Percentiles rank a stretch among this genome's conserved stretches.
Evolutionary conservation across 805 yeast species (phyloP).

Genomic region (Komagataella pastoris): DNA sequence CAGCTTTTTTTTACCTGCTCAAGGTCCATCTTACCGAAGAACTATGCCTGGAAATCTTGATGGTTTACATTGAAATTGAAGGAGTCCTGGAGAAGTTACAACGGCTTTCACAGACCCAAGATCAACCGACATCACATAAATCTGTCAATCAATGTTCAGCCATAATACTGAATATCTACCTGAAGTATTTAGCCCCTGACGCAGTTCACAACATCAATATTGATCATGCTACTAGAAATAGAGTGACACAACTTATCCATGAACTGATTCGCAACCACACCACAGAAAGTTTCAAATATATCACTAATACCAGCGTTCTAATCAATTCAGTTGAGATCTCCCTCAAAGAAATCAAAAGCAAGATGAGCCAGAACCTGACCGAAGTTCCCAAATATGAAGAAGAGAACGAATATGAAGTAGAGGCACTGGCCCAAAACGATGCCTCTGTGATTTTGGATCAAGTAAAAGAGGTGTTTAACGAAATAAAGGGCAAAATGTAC

Average conservation of each 20-base stretch:
- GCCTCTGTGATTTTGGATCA: slow-evolving; percentile 22
- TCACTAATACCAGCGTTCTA: background rate
- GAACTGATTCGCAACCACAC: background rate
- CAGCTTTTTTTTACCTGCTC: slow-evolving; percentile 62
- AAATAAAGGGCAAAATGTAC: slow-evolving; percentile 34
- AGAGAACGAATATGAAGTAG: background rate
- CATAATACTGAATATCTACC: slow-evolving; percentile 48
- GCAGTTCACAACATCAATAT: slow-evolving; percentile 65
- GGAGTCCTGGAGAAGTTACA: background rate
- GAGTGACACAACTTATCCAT: slow-evolving; percentile 13
- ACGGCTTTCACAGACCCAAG: slow-evolving; percentile 6
- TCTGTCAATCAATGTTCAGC: slow-evolving; percentile 45
- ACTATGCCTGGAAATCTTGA: slow-evolving; percentile 65
- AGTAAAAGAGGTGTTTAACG: slow-evolving; percentile 29
- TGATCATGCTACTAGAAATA: slow-evolving; percentile 34
- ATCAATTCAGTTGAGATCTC: background rate
- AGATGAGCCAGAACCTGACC: background rate
- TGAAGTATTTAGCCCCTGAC: slow-evolving; percentile 49
- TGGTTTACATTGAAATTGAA: slow-evolving; percentile 43
- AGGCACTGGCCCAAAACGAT: slow-evolving; percentile 14
- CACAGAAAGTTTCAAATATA: background rate
- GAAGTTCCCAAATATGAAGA: background rate
- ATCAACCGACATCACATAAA: slow-evolving; percentile 3
- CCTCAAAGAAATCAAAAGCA: background rate
- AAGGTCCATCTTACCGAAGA: slow-evolving; percentile 49